Base-by-base conservation (phyloP, 495 filamentous ascomycete genomes). In the Trypethelium eluteriae region DNA sequence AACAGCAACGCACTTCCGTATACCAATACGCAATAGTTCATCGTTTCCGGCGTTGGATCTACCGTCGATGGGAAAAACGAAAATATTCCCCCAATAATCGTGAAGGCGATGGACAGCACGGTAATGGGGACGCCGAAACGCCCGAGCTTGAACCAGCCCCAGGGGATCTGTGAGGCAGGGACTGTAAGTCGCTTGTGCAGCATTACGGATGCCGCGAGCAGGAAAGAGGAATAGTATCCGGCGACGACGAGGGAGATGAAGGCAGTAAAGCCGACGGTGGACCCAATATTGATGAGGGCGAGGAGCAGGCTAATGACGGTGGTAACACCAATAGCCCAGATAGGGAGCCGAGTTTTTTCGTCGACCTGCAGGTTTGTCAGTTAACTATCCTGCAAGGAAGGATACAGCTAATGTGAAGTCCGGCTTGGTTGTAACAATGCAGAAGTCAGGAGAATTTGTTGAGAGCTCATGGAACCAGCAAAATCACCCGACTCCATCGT, bases 1-100 rank as follows among this genome's bases (percentile, higher is more conserved):
- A 79, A 78, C 35, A 82, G 76, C 1, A 82, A 70, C n/a, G 79
- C 76, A 3, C 62, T 62, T 4, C 68, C 53, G 14, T 62, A 44
- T 11, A 70, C 16, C 18, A 65, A 39, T 2, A 59, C 61, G 3
- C 65, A 66, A 65, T 64, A 68, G 39, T 68, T 69, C 67, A 69
- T 67, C 9, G 64, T 69, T 6, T 32, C 50, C 5, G 67, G n/a
- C 25, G 67, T 67, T 3, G 65, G 64, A 38, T 25, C 25, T 18
- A 11, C 18, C 5, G 34, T 49, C 7, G 53, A 9, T 2, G 69
- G 69, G 41, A 32, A 70, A 39, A 70, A 66, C 5, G 44, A 39
- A 49, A 69, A 70, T 50, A 70, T 59, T 41, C 9, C 39, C 10
- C 46, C 25, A 68, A 70, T 49, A 16, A 70, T 16, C 12, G 44